Evolutionary conservation across 768 basidiomycete genomes (phyloP), one percentile per base, ranked within the genome.

Genomic region (Coprinellus micaceus): DNA sequence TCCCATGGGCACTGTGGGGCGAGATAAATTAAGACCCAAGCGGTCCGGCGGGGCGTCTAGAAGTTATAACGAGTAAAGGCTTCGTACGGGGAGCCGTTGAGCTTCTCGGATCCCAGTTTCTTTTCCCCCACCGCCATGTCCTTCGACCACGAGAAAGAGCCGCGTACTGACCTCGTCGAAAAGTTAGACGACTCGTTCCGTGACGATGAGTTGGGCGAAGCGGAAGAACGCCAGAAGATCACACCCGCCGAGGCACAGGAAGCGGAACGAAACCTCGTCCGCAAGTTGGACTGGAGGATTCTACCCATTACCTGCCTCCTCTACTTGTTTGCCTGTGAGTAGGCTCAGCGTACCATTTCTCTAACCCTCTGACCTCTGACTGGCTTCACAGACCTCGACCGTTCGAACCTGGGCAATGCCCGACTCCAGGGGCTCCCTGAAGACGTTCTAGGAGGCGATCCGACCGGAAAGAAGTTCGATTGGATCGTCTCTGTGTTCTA

Each of bases 401-500:
- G 91, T 53, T 84, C 86, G 0, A 91, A 91, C 65, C 65, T 91
- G 40, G 90, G 89, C 15, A 91, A 92, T 65, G 90, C 90, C 46
- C 80, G 89, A 50, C 72, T 91, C 37, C 87, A 87, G 70, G 85
- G 87, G 11, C 70, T 92, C 12, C 79, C 85, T 2, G 66, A 81
- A 37, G 86, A 91, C 58, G 71, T 75, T 12, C 80, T 91, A 12
- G 77, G 77, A 12, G 88, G 88, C 6, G 89, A 91, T 62, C 79
- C 79, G 9, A 84, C 82, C 0, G 88, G 89, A 1, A 59, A 76
- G 22, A 73, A 83, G n/a, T 91, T 88, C 63, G 88, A 88, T 65
- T 90, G 88, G 89, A 69, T 89, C 43, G 87, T 85, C 56, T 85
- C 88, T 1, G 77, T 79, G 7, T 92, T 91, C 71, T 91, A 86